Conservation (phyloP, 306 rosid genomes). For the Vigna hirtella region DNA sequence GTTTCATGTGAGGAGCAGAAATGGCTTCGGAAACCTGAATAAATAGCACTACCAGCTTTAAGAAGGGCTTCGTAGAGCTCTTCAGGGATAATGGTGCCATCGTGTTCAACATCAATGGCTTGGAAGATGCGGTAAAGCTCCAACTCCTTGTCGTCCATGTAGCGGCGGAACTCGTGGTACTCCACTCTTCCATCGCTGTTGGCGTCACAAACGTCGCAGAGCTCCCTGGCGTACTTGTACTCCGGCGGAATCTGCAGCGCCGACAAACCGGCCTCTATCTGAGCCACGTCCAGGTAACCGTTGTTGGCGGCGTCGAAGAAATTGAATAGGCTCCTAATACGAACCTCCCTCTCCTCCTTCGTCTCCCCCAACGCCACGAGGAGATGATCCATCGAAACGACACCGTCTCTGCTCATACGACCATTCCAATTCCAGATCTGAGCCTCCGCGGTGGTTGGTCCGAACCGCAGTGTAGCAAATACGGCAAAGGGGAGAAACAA, state of each 20-base stretch:
- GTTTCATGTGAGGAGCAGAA: not conserved
- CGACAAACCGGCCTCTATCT: conserved; percentile 58
- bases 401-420: not conserved
- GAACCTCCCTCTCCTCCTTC: conserved; percentile 59
- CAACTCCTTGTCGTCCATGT: conserved; percentile 65
- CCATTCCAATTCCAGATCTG: conserved; percentile 36
- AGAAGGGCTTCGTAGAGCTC: conserved; percentile 65
- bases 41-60: conserved; percentile 49
- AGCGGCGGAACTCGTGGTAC: conserved; percentile 55
- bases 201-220: conserved; percentile 60
- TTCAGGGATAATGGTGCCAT: conserved; percentile 64
- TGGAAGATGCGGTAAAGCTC: conserved; percentile 64
- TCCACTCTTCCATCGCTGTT: conserved; percentile 56
- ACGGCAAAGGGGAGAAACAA: not conserved
- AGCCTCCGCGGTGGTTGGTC: not conserved
- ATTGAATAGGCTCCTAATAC: conserved; percentile 56
- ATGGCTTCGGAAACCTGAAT: not conserved
- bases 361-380: conserved; percentile 57
- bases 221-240: conserved; percentile 63
- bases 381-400: conserved; percentile 57
- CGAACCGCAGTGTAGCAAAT: not conserved
- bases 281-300: conserved; percentile 55
- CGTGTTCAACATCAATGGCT: conserved; percentile 61
- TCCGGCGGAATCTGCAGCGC: conserved; percentile 57
- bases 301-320: conserved; percentile 55